Evolutionary conservation across 768 basidiomycete genomes (phyloP), one percentile per base, ranked within the genome.

Genomic region (Boletus tomentosulus): DNA sequence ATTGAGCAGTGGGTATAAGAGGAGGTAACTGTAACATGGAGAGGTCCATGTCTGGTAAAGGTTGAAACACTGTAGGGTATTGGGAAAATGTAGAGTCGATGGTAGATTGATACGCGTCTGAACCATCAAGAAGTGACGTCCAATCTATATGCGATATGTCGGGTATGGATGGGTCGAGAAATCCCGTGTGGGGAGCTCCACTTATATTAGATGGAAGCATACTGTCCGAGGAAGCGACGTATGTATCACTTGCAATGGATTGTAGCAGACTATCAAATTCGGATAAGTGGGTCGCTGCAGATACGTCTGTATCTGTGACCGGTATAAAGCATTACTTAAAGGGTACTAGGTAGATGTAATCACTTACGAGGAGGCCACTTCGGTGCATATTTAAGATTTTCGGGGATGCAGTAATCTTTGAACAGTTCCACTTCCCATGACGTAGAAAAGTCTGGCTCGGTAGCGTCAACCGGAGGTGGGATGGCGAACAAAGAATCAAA

Each of bases 371-470:
- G 5, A 44, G 46, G n/a, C 34, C 7, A 48, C 11, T 27, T 45
- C 0, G 31, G n/a, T 24, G 9, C 11, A 27, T 16, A 12, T 27
- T 42, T 48, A n/a, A 28, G 2, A 11, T 61, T 41, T 24, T 52
- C 56, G 1, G 56, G 57, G 8, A 67, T 57, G 11, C 41, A 56
- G 3, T 72, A 68, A 6, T 66, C 55, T 25, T 60, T 60, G 31
- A 73, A 73, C 39, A 77, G 9, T 22, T 74, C 63, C 12, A 77
- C 67, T 27, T 76, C 68, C 52, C 72, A 57, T 0, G 57, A 58
- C 1, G 59, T 11, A 0, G 65, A 61, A 16, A 61, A 50, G 24
- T 74, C 68, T 6, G 68, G 62, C 10, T 65, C 53, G 1, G 57
- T 55, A 2, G 62, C 57, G 8, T 64, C 57, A 13, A 68, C 67